Conservation (phyloP, 192 early-diverging fungal genomes). For the Linnemannia schmuckeri region DNA sequence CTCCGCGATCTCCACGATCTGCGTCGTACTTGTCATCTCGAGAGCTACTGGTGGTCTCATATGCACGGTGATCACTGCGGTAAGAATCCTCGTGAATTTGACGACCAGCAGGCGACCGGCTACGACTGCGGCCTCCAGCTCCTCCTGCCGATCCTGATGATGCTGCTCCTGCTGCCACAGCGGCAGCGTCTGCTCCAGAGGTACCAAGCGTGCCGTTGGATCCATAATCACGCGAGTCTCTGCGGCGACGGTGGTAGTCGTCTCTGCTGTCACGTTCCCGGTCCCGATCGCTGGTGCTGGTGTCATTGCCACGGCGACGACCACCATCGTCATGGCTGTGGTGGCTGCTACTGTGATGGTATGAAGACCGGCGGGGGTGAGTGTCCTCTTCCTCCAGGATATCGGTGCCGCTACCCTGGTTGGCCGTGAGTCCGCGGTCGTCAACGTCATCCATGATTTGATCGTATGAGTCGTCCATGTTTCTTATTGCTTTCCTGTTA, state of each 20-base stretch:
- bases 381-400: slow-evolving; percentile 20
- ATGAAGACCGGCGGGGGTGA: slow-evolving; percentile 39
- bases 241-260: slow-evolving; percentile 8
- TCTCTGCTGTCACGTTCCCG: neutral
- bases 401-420: neutral
- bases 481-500: neutral
- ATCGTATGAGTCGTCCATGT: slow-evolving; percentile 4
- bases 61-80: neutral
- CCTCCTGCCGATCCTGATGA: neutral
- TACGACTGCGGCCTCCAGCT: neutral
- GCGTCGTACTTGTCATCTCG: slow-evolving; percentile 44
- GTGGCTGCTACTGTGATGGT: neutral
- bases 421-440: neutral
- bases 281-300: slow-evolving; percentile 5
- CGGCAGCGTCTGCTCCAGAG: neutral
- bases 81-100: neutral
- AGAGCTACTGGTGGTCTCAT: neutral
- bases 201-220: neutral
- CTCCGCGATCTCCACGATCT: slow-evolving; percentile 16
- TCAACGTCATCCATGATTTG: neutral
- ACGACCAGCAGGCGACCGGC: neutral
- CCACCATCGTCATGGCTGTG: neutral
- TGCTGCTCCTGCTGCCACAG: slow-evolving; percentile 11
- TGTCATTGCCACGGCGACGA: neutral
- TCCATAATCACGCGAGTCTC: slow-evolving; percentile 23